Evolutionary conservation across 768 basidiomycete species (phyloP).

Genomic region (Russula sp.): DNA sequence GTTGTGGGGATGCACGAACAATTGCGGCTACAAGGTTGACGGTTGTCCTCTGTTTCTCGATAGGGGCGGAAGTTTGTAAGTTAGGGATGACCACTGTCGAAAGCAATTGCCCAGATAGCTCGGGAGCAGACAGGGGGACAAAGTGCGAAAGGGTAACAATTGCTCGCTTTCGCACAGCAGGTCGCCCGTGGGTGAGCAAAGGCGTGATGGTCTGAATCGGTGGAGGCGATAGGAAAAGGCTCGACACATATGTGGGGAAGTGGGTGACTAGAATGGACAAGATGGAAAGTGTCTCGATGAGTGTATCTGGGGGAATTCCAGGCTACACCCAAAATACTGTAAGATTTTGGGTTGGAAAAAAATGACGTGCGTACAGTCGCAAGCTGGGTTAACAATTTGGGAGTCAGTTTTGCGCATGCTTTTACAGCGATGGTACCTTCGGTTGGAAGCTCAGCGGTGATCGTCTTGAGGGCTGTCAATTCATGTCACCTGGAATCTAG

Average conservation of each 20-base stretch:
- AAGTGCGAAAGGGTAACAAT: constrained; percentile 85
- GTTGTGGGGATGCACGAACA: constrained; percentile 66
- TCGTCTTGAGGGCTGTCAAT: constrained; percentile 81
- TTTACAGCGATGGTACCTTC: constrained; percentile 76
- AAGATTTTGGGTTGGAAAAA: background rate
- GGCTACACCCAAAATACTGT: constrained; percentile 41
- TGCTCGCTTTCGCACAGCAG: constrained; percentile 90
- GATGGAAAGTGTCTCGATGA: constrained; percentile 80
- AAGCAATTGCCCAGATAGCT: constrained; percentile 61
- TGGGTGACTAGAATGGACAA: constrained; percentile 85
- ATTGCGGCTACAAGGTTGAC: constrained; percentile 78
- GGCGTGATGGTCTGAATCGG: constrained; percentile 68
- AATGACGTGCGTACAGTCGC: constrained; percentile 50
- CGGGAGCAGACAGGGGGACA: constrained; percentile 65
- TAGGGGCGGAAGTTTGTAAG: constrained; percentile 47
- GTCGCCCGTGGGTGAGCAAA: constrained; percentile 68
- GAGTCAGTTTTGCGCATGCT: constrained; percentile 80
- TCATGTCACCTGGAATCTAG: constrained; percentile 9
- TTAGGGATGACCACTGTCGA: constrained; percentile 57
- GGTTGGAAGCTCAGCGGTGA: constrained; percentile 84
- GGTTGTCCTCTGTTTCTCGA: constrained; percentile 74
- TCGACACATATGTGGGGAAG: constrained; percentile 67
- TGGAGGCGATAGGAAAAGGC: constrained; percentile 49
- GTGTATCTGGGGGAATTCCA: constrained; percentile 71
- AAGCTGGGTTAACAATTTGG: constrained; percentile 77